A percentile compares a stretch with the other conserved stretches of the same genome.
phyloP scores from a whole-genome alignment of 805 yeast genomes.

The Kuraishia ogatae region DNA sequence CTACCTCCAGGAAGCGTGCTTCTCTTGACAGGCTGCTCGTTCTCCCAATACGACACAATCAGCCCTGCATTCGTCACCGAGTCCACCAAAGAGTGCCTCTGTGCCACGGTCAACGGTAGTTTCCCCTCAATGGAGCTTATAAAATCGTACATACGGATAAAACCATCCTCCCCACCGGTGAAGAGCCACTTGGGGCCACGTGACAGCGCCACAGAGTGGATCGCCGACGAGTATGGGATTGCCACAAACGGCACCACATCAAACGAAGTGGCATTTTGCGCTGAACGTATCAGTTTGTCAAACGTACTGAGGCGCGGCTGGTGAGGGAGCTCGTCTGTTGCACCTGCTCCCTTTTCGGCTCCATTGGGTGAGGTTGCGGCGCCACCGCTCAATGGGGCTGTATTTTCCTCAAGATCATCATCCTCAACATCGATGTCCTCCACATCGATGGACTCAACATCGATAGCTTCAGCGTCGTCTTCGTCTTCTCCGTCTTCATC shows the following conservation, averaged over 20 bases:
- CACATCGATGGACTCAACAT: conserved; percentile 2
- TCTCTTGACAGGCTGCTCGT: conserved; percentile 72
- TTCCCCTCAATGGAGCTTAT: conserved; percentile 80
- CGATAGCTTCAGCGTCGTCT: neutral
- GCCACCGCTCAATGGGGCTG: no score
- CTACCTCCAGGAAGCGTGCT: neutral
- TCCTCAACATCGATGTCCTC: conserved; percentile 3
- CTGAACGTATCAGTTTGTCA: neutral
- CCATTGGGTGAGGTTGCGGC: neutral
- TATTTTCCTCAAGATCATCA: no score
- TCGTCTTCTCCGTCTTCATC: conserved; percentile 9
- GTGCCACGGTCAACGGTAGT: conserved; percentile 81
- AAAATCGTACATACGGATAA: conserved; percentile 82
- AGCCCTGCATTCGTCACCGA: conserved; percentile 81
- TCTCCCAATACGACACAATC: conserved; percentile 85
- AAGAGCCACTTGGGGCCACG: conserved; percentile 80
- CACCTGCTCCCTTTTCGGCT: conserved; percentile 11
- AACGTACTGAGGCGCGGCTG: neutral
- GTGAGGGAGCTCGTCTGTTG: conserved; percentile 1
- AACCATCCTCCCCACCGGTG: conserved; percentile 96
- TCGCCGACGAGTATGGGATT: conserved; percentile 70
- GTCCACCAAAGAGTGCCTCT: conserved; percentile 82
- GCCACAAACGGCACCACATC: conserved; percentile 84
- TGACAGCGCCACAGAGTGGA: conserved; percentile 70
- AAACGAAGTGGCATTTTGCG: conserved; percentile 14